A percentile compares a stretch with the other conserved stretches of the same genome.
phyloP scores from a whole-genome alignment of 352 stramenopile species.

The Globisporangium mamillatum region DNA sequence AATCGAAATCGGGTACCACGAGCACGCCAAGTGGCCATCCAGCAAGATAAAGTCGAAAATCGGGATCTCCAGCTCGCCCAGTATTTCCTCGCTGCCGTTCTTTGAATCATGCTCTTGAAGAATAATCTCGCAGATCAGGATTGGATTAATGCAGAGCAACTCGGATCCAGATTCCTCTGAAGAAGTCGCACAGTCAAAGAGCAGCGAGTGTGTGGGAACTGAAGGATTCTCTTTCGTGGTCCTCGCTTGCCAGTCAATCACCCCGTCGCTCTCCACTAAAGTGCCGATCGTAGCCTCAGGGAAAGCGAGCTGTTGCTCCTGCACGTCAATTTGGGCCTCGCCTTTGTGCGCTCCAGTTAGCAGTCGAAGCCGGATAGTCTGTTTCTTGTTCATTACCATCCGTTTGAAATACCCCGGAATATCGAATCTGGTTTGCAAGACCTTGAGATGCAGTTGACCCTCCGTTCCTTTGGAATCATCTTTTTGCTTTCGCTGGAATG shows the following conservation, averaged over 20 bases:
- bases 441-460: slow-evolving; percentile 37
- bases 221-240: neutral
- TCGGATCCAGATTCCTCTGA: neutral
- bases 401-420: slow-evolving; percentile 17
- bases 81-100: neutral
- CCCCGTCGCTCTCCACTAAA: slow-evolving; percentile 10
- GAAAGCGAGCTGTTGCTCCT: neutral
- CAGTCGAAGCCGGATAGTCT: slow-evolving; percentile 17
- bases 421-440: slow-evolving; percentile 23
- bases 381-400: slow-evolving; percentile 18
- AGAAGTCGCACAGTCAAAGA: slow-evolving; percentile 11
- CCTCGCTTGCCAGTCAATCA: slow-evolving; percentile 10
- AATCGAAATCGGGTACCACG: slow-evolving; percentile 26
- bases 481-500: slow-evolving; percentile 8
- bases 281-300: neutral
- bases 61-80: slow-evolving; percentile 36
- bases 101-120: neutral
- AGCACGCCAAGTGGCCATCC: slow-evolving; percentile 33
- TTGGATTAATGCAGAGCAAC: slow-evolving; percentile 22
- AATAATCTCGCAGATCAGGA: slow-evolving; percentile 27
- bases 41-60: slow-evolving; percentile 49
- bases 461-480: slow-evolving; percentile 4
- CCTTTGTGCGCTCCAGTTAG: slow-evolving; percentile 6
- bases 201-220: neutral
- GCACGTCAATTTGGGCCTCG: neutral